These are phyloP conservation scores for Phylloporus sp. DNA, from an alignment of 1,284 basidiomycete genomes.

Conservation along the genomic window DNA sequence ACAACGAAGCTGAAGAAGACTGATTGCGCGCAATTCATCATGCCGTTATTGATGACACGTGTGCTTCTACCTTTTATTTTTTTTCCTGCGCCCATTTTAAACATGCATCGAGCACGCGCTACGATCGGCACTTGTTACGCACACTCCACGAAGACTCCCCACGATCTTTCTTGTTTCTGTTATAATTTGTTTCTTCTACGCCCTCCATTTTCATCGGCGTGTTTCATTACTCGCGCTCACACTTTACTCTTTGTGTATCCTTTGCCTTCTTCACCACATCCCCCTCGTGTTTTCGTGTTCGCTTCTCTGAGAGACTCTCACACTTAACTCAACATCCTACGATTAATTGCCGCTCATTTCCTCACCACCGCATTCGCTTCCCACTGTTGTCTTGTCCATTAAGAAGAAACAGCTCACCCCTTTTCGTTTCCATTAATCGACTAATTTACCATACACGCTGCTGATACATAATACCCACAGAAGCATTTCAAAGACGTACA, in stretches of 20 bases:
- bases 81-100: slow-evolving; percentile 1
- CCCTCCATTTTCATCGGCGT: slow-evolving; percentile 6
- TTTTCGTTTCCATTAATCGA: background rate
- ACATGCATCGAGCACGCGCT: slow-evolving; percentile 10
- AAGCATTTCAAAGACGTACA: slow-evolving; percentile 3
- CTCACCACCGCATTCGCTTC: slow-evolving; percentile 22
- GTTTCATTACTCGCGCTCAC: background rate
- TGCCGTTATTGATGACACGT: slow-evolving; percentile 23
- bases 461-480: slow-evolving; percentile 5
- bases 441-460: slow-evolving; percentile 1
- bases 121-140: slow-evolving; percentile 33
- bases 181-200: background rate
- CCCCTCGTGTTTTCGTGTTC: background rate
- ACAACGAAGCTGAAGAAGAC: slow-evolving; percentile 23
- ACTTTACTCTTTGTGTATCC: slow-evolving; percentile 3
- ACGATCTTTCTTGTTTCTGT: slow-evolving; percentile 22
- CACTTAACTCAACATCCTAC: slow-evolving; percentile 20
- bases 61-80: slow-evolving; percentile 1
- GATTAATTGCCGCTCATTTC: slow-evolving; percentile 31
- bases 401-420: background rate
- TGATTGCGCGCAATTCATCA: slow-evolving; percentile 24
- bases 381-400: slow-evolving; percentile 32
- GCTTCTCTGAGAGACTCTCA: background rate
- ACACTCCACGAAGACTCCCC: slow-evolving; percentile 31
- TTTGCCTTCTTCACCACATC: background rate